phyloP scores from a whole-genome alignment of 2,329 filamentous ascomycete genomes.

The Colletotrichum sojae region DNA sequence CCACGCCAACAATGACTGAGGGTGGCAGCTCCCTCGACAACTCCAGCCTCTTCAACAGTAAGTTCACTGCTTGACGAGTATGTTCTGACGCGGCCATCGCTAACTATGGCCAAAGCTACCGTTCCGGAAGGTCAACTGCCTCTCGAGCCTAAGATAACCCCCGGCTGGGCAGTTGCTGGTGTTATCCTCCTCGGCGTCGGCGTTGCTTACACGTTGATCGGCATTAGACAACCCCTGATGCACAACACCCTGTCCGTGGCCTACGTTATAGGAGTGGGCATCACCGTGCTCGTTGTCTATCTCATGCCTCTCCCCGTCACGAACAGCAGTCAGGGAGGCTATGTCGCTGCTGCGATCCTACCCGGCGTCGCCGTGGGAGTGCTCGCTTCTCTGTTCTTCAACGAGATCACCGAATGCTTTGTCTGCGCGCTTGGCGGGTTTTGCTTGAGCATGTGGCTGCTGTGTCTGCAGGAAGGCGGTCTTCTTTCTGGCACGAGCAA shows the following conservation, averaged over 20 bases:
- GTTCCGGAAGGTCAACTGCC: conserved; percentile 73
- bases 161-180: conserved; percentile 84
- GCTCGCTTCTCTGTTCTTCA: conserved; percentile 79
- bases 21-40: conserved; percentile 45
- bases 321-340: conserved; percentile 85
- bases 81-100: neutral
- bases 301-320: conserved; percentile 86
- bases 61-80: conserved; percentile 15
- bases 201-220: conserved; percentile 79
- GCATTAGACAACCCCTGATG: conserved; percentile 85
- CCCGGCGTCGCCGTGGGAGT: conserved; percentile 83
- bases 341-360: conserved; percentile 82
- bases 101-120: conserved; percentile 53
- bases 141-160: conserved; percentile 81
- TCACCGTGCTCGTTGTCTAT: conserved; percentile 88
- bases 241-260: conserved; percentile 86
- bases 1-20: conserved; percentile 30
- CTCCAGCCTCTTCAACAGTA: conserved; percentile 54
- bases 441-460: conserved; percentile 90
- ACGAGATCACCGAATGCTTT: conserved; percentile 84
- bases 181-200: conserved; percentile 82
- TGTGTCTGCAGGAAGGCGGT: conserved; percentile 83
- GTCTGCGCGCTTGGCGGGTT: conserved; percentile 91
- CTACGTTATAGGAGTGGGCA: conserved; percentile 79
- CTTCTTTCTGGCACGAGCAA: conserved; percentile 73